phyloP scores from a whole-genome alignment of 2,329 filamentous ascomycete species.

The Claviceps pusilla region DNA sequence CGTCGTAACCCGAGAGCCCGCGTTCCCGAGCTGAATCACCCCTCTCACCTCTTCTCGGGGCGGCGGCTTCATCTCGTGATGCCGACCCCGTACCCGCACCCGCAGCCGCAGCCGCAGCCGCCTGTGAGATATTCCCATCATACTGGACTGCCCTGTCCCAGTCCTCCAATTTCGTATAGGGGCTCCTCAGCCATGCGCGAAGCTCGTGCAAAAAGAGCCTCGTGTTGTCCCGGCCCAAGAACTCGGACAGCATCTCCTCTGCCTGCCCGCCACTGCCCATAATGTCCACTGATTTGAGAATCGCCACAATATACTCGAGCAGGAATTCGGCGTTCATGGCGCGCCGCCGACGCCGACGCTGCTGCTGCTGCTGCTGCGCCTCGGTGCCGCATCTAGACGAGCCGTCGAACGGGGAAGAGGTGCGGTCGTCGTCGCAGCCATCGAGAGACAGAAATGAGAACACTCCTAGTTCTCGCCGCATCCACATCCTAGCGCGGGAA shows the following conservation, averaged over 20 bases:
- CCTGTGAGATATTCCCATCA: constrained; percentile 7
- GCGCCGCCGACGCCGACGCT: constrained; percentile 1
- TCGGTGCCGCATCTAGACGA: constrained; percentile 27
- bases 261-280: constrained; percentile 66
- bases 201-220: constrained; percentile 74
- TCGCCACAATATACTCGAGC: constrained; percentile 70
- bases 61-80: neutral
- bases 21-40: neutral
- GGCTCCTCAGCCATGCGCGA: constrained; percentile 67
- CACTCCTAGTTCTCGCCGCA: constrained; percentile 69
- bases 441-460: constrained; percentile 52
- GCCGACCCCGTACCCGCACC: no score
- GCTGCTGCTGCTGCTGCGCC: constrained; percentile 1
- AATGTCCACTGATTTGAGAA: constrained; percentile 69
- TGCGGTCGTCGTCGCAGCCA: constrained; percentile 13
- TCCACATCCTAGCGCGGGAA: constrained; percentile 64
- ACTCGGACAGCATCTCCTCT: constrained; percentile 64
- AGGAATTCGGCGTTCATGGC: constrained; percentile 59
- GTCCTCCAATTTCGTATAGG: constrained; percentile 52
- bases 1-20: neutral
- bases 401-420: constrained; percentile 5
- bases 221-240: constrained; percentile 59
- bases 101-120: no score
- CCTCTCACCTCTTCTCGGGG: neutral
- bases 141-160: constrained; percentile 81